Base-by-base conservation (phyloP, 1,284 basidiomycete species). In the Ceratobasidium sp. region DNA sequence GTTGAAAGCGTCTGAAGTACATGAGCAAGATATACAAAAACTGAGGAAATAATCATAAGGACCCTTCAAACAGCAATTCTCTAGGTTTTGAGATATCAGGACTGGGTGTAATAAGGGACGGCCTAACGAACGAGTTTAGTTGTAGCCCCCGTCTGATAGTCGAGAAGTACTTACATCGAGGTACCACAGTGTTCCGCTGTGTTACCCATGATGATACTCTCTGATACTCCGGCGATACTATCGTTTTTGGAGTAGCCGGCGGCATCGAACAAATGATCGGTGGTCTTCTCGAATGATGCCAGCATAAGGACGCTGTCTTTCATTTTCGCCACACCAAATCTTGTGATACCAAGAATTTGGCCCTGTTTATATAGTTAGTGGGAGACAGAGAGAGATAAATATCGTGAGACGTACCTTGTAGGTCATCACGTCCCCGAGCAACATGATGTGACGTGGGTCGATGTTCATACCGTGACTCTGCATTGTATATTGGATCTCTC, bases 281-380 rank as follows among this genome's bases (percentile, higher is more conserved):
- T 99, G 33, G 98, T 99, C 86, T 99, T 99, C 84, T 99, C 98
- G 83, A 99, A 99, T 41, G 96, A 98, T 11, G 98, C 98, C 80
- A 99, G 87, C 98, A 99, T 99, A 79, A 99, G 89, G 0, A 99
- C 97, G 79, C 96, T 98, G 84, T 99, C 98, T 85, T 99, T 99
- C 96, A 99, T 99, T 85, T 99, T 99, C 29, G 97, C 96, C n/a
- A 99, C 97, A 82, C 98, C 98, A 84, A 99, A 99, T 27, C 98
- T 93, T 9, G 98, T 99, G 83, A 99, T 99, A 73, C 98, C 98
- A 72, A 99, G 86, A 6, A 99, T 96, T 83, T 99, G 97, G 73
- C 98, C 98, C 93, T 95, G 78, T n/a, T 4, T 29, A 47, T n/a
- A 41, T 36, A 44, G n/a, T 71, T 14, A 9, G 59, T 15, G 59